Evolutionary conservation across 2,329 filamentous ascomycete genomes (phyloP).

Genomic region (Penicillium sp.): DNA sequence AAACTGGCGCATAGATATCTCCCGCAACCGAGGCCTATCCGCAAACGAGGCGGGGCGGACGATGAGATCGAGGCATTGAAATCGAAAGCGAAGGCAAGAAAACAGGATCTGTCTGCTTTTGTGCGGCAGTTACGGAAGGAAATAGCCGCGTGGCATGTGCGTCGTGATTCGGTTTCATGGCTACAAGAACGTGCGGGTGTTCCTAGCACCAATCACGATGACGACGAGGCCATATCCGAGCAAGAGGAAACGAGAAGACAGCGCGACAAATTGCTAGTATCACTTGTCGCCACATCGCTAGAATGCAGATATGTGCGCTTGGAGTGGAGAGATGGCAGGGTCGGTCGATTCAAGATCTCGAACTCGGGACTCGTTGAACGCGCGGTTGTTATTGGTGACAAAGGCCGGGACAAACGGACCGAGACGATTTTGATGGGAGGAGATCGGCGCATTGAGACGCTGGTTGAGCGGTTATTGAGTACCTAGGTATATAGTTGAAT

Average conservation of each 20-base stretch:
- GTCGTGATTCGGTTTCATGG: constrained; percentile 33
- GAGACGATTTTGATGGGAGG: constrained; percentile 33
- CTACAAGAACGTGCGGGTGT: constrained; percentile 31
- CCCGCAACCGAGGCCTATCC: constrained; percentile 13
- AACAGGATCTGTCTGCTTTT: constrained; percentile 35
- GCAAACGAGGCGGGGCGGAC: neutral
- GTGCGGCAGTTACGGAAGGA: constrained; percentile 38
- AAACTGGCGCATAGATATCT: constrained; percentile 37
- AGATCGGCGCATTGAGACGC: constrained; percentile 31
- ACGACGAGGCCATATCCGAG: neutral
- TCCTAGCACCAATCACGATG: constrained; percentile 16
- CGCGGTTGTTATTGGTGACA: constrained; percentile 40
- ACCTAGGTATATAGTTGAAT: neutral
- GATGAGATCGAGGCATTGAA: constrained; percentile 18
- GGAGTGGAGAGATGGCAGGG: constrained; percentile 42
- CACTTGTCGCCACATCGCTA: constrained; percentile 31
- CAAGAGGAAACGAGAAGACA: neutral
- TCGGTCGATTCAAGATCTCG: constrained; percentile 42
- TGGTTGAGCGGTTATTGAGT: constrained; percentile 27
- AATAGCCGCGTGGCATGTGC: constrained; percentile 39
- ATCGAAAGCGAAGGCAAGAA: constrained; percentile 20
- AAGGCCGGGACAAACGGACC: constrained; percentile 33
- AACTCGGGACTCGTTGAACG: constrained; percentile 38
- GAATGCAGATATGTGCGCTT: constrained; percentile 42
- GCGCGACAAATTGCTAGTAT: constrained; percentile 26